A percentile compares a stretch with the other conserved stretches of the same genome.
Conservation (phyloP, 192 early-diverging fungal genomes). For the Coemansia asiatica region DNA sequence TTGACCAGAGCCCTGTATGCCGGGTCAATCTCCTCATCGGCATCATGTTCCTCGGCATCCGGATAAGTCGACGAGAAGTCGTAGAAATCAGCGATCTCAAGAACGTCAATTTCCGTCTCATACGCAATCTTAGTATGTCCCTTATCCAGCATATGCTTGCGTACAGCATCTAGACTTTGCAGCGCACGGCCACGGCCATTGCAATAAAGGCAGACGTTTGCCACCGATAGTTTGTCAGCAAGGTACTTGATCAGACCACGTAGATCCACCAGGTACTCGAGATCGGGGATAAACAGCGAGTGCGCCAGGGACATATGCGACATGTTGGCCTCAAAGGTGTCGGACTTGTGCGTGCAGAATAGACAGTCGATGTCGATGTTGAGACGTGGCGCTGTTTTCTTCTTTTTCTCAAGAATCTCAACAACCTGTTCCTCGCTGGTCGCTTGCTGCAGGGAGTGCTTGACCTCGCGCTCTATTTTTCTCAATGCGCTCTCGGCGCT, state of each 20-base stretch:
- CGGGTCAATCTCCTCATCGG: conserved; percentile 45
- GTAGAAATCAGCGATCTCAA: conserved; percentile 94
- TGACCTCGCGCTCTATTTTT: conserved; percentile 47
- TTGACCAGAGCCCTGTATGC: conserved; percentile 14
- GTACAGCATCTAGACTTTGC: conserved; percentile 87
- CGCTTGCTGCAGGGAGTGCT: conserved; percentile 42
- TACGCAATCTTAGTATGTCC: conserved; percentile 97
- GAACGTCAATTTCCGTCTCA: conserved; percentile 85
- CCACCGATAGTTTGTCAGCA: conserved; percentile 92
- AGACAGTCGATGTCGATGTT: conserved; percentile 77
- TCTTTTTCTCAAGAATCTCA: conserved; percentile 81
- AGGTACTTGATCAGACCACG: conserved; percentile 88
- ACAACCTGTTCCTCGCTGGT: conserved; percentile 65
- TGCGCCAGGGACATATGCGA: conserved; percentile 90
- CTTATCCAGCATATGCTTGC: conserved; percentile 93
- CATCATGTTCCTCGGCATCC: conserved; percentile 55
- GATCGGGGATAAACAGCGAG: conserved; percentile 95
- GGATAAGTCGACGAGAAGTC: conserved; percentile 90
- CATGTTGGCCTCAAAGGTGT: conserved; percentile 72
- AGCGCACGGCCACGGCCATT: conserved; percentile 84
- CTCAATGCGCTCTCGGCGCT: conserved; percentile 33
- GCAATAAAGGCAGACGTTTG: conserved; percentile 94
- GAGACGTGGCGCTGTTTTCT: conserved; percentile 66
- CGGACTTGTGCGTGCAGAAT: conserved; percentile 78
- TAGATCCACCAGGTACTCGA: conserved; percentile 88